Base-by-base conservation (phyloP, 306 rosid species). In the Vachellia pachyceras region DNA sequence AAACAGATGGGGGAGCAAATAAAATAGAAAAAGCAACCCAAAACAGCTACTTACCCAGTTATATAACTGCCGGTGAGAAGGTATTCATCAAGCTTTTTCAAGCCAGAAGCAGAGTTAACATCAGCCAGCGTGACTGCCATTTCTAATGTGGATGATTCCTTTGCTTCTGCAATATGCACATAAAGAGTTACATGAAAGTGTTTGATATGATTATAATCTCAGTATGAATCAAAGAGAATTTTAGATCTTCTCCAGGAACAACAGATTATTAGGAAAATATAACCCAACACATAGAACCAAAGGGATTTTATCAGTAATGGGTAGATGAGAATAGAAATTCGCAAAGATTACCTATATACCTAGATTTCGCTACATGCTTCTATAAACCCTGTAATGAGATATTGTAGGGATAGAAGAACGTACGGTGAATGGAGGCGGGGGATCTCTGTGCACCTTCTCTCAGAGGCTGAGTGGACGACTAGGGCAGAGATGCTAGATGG, bases 21-120 rank as follows among this genome's bases (percentile, higher is more conserved):
- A 12, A 14, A 33, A 66, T 18, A 12, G 10, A 12, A 29, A 63
- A n/a, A 1, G 37, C 55, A 1, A 39, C 54, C 42, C 15, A 29
- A 52, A 1, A 52, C 7, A 76, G 15, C 8, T 10, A 81, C 86
- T 9, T 73, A 91, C 90, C 99, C 98, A 2, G 92, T 79, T 72
- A 95, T 91, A 77, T 95, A 93, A 79, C 99, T 95, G 74, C 98
- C 97, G 23, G 92, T 15, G 37, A 93, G 90, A 69, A 95, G 90
- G 83, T 95, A 92, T 23, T 91, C 92, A 10, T 95, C 91, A 20
- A 95, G 93, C 57, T 90, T 93, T 85, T 93, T 90, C 70, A 95
- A 84, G 33, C 99, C 99, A 47, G 92, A 72, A 3, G 88, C 87
- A 13, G 97, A 89, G 69, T 73, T 78, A 68, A 85, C 79, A 42